A percentile compares a stretch with the other conserved stretches of the same genome.
Conservation (phyloP, 257 asterid species). For the Plantago major region DNA sequence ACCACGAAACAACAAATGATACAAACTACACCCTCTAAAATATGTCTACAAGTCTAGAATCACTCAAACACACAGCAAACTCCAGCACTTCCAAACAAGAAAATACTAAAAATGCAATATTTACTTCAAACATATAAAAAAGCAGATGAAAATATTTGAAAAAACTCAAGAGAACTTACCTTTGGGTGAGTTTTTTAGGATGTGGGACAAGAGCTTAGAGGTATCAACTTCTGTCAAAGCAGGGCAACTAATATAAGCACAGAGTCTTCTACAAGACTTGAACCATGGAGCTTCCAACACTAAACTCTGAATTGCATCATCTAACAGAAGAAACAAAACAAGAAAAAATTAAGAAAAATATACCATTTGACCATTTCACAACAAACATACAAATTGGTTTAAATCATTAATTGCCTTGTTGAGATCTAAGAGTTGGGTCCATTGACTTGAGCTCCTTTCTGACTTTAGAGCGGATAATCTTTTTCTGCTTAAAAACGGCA, state of each 20-base stretch:
- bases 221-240: constrained; percentile 94
- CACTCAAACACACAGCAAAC: too few species aligned
- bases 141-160: too few species aligned
- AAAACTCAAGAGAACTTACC: constrained; percentile 27
- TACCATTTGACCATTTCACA: constrained; percentile 21
- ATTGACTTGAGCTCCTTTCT: constrained; percentile 75
- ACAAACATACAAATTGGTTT: not conserved
- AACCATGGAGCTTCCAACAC: constrained; percentile 93
- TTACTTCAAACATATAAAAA: too few species aligned
- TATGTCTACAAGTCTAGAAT: too few species aligned
- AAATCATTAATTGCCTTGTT: constrained; percentile 39
- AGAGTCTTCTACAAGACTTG: constrained; percentile 65
- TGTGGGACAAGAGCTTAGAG: constrained; percentile 43
- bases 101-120: too few species aligned
- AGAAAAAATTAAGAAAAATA: constrained; percentile 16
- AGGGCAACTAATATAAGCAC: constrained; percentile 86
- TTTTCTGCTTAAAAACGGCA: constrained; percentile 63
- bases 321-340: constrained; percentile 32
- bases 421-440: constrained; percentile 70
- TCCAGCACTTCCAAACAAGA: too few species aligned
- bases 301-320: constrained; percentile 68
- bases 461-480: constrained; percentile 57
- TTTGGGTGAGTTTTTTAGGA: constrained; percentile 38
- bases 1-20: too few species aligned
- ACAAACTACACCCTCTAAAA: too few species aligned